Percentiles rank a stretch among this genome's conserved stretches.
Evolutionary conservation across 225 moss, liverwort and hornwort genomes (phyloP).

Genomic region (Thuidium tamariscinum): DNA sequence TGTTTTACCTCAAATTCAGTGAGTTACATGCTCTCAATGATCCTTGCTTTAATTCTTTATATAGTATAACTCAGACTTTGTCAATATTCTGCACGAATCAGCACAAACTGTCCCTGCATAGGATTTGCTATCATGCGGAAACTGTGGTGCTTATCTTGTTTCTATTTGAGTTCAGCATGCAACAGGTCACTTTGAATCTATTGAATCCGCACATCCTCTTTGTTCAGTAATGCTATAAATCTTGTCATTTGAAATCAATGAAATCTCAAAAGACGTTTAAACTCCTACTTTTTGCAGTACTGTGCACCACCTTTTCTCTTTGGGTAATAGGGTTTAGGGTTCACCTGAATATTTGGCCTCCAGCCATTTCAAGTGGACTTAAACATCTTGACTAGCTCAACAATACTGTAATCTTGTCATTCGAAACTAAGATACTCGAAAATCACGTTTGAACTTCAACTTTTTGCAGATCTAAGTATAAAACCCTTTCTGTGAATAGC

Average conservation of each 20-base stretch:
- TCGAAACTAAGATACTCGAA: background rate
- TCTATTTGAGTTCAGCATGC: background rate
- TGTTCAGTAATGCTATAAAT: background rate
- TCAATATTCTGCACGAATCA: background rate
- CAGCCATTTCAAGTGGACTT: background rate
- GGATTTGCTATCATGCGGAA: background rate
- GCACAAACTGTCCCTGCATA: background rate
- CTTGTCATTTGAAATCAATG: background rate
- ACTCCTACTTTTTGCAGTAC: background rate
- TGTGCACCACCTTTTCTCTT: background rate
- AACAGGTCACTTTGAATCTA: too few species aligned
- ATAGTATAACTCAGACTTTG: background rate
- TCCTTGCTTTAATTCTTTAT: background rate
- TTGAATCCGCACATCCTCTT: background rate
- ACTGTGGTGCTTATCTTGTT: background rate
- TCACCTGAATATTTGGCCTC: background rate
- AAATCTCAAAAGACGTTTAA: background rate
- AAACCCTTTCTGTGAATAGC: too few species aligned
- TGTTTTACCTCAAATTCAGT: constrained; percentile 1
- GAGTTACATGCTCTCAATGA: background rate
- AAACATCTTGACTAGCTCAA: background rate
- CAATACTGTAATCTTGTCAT: background rate
- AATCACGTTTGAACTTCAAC: background rate
- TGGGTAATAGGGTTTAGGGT: background rate
- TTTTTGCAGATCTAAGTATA: background rate